A percentile compares a stretch with the other conserved stretches of the same genome.
phyloP scores from a whole-genome alignment of 345 rosid genomes.

The Litchi chinensis region DNA sequence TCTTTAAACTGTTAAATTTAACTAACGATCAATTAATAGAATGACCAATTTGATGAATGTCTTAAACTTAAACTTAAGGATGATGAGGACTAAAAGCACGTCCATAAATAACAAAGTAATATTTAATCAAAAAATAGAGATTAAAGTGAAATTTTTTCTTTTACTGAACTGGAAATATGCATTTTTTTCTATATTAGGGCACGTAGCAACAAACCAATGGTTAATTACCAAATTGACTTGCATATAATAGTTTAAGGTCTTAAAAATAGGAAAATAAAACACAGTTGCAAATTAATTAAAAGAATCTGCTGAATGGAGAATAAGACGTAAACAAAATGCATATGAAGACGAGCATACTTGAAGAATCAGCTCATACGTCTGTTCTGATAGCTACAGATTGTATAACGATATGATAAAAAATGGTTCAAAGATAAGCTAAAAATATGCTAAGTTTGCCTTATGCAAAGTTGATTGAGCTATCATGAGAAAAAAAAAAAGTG shows the following conservation, averaged over 20 bases:
- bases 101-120: no score
- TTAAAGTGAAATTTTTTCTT: no score
- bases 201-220: background rate
- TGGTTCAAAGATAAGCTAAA: background rate
- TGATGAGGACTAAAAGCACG: no score
- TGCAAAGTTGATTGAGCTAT: background rate
- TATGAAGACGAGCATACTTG: background rate
- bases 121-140: no score
- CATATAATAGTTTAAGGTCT: background rate
- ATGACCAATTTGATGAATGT: no score
- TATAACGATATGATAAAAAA: background rate
- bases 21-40: no score
- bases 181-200: background rate
- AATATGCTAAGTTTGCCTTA: background rate
- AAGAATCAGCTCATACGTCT: background rate
- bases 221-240: background rate
- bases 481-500: no score
- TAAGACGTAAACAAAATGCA: background rate
- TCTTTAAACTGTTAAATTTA: no score
- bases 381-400: background rate
- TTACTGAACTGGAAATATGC: no score
- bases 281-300: background rate
- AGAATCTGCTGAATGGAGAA: background rate
- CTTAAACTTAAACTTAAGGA: no score
- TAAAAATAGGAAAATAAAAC: background rate